These are phyloP conservation scores for Plasmodium gaboni DNA, from an alignment of 169 alveolate genomes.

Conservation along the genomic window DNA sequence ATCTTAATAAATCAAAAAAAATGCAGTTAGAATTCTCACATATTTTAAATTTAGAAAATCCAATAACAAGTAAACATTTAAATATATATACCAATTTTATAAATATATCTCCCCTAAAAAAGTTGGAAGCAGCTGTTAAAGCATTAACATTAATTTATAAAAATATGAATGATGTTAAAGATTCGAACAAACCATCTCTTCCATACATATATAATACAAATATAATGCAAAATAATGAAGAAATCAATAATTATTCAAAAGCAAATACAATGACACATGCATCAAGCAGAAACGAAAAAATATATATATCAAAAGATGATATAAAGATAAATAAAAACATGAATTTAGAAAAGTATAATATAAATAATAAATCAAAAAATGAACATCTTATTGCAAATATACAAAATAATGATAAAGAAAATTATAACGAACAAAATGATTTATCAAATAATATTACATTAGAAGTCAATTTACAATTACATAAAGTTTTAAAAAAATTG, in stretches of 20 bases:
- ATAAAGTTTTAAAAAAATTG: conserved; percentile 65
- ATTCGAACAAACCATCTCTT: background rate
- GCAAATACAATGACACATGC: background rate
- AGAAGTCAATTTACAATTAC: conserved; percentile 26
- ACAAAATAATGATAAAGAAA: conserved; percentile 1
- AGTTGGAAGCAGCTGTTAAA: conserved; percentile 76
- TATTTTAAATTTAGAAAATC: conserved; percentile 48
- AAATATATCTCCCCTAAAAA: conserved; percentile 75
- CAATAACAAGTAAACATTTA: conserved; percentile 71
- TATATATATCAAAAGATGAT: conserved; percentile 4
- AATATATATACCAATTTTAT: conserved; percentile 81
- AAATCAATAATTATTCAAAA: conserved; percentile 8
- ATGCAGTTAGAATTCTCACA: conserved; percentile 52
- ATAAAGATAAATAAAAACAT: background rate
- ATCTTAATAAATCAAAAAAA: conserved; percentile 32
- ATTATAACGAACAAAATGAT: conserved; percentile 10
- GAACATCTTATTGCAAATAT: background rate
- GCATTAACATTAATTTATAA: conserved; percentile 44
- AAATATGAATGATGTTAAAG: conserved; percentile 37
- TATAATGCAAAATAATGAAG: conserved; percentile 20
- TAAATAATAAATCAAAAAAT: conserved; percentile 12
- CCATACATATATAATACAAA: background rate
- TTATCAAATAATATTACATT: conserved; percentile 2
- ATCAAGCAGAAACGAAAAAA: conserved; percentile 2
- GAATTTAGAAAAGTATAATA: conserved; percentile 5